Evolutionary conservation across 129 eudicot species (phyloP).

Genomic region (Arctium minus): DNA sequence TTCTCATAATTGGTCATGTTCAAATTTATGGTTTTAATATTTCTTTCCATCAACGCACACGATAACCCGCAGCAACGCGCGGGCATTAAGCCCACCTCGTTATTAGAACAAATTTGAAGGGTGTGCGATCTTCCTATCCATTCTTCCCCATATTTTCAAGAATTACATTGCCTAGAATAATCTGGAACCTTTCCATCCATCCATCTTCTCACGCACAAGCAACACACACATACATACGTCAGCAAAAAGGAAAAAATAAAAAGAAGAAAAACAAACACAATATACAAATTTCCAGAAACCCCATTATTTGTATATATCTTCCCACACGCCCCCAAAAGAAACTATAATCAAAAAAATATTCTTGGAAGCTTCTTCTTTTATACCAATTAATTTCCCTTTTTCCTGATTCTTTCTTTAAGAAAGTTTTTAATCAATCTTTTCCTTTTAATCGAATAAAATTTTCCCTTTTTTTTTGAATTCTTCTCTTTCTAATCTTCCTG

Average conservation of each 20-base stretch:
- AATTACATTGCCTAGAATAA: not conserved
- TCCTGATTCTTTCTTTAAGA: constrained; percentile 20
- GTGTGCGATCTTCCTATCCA: not conserved
- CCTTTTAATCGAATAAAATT: constrained; percentile 17
- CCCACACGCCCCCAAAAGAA: not conserved
- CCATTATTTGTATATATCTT: not conserved
- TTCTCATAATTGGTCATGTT: no score
- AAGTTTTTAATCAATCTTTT: constrained; percentile 20
- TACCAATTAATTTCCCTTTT: constrained; percentile 20
- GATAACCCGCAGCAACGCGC: no score
- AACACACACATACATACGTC: not conserved
- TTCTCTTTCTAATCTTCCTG: not conserved
- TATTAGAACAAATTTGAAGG: not conserved
- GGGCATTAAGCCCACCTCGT: no score
- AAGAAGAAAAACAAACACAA: not conserved
- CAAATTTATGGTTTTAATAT: no score
- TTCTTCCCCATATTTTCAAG: not conserved
- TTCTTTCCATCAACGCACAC: no score
- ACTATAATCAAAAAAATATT: constrained; percentile 19
- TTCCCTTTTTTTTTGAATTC: constrained; percentile 17
- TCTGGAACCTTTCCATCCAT: not conserved
- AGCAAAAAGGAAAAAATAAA: not conserved
- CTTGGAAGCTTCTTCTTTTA: constrained; percentile 31
- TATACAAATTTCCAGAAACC: constrained; percentile 3
- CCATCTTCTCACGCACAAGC: constrained; percentile 11